Evolutionary conservation across 2,329 filamentous ascomycete genomes (phyloP).

Genomic region (Aureobasidium namibiae): DNA sequence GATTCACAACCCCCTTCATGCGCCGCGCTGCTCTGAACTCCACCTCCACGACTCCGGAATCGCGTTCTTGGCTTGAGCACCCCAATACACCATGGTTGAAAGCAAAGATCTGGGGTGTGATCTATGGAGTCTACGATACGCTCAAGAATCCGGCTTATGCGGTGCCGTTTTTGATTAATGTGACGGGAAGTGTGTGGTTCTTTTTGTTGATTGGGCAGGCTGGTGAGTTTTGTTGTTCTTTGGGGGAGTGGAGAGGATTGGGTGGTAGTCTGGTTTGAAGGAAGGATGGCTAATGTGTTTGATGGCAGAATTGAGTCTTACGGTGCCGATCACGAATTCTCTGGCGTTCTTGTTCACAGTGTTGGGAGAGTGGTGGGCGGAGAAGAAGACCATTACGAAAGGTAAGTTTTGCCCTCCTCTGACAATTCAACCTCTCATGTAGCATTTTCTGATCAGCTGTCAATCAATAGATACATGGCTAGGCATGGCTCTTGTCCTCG

Average conservation of each 20-base stretch:
- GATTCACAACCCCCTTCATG: slow-evolving; percentile 84
- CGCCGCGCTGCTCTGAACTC: slow-evolving; percentile 65
- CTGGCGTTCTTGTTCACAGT: slow-evolving; percentile 95
- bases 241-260: too few relatives aligned
- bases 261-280: too few relatives aligned
- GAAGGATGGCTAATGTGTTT: too few relatives aligned
- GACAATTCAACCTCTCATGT: too few relatives aligned
- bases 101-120: slow-evolving; percentile 53
- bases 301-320: slow-evolving; percentile 76
- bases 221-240: slow-evolving; percentile 50
- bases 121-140: slow-evolving; percentile 71
- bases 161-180: slow-evolving; percentile 73
- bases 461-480: slow-evolving; percentile 65
- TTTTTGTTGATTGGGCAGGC: slow-evolving; percentile 89
- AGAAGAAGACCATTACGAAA: slow-evolving; percentile 79
- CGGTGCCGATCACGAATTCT: slow-evolving; percentile 90
- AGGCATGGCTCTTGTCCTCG: slow-evolving; percentile 71
- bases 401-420: slow-evolving; percentile 42
- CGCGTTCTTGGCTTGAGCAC: slow-evolving; percentile 36
- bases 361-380: slow-evolving; percentile 88
- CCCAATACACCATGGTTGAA: slow-evolving; percentile 49
- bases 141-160: slow-evolving; percentile 76
- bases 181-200: slow-evolving; percentile 94
- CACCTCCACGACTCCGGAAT: slow-evolving; percentile 32
- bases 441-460: neutral